Evolutionary conservation across 805 yeast genomes (phyloP).

Genomic region (Pichia rugopelliculosa): DNA sequence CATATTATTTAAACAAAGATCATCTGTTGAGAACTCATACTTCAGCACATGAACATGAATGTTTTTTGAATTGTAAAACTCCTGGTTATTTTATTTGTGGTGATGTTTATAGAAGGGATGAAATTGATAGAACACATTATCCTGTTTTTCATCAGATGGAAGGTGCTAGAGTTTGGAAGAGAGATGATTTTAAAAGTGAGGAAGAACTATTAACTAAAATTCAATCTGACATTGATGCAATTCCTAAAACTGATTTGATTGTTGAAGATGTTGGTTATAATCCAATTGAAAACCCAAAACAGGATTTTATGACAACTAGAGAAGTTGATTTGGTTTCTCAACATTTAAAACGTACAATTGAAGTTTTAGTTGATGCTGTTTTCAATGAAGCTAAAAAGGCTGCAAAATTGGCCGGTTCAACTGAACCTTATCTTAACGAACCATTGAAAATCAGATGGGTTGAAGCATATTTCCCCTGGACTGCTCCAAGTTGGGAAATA

Average conservation of each 20-base stretch:
- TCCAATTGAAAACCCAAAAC: conserved; percentile 65
- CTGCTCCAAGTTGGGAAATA: conserved; percentile 96
- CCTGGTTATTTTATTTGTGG: conserved; percentile 92
- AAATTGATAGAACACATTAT: conserved; percentile 90
- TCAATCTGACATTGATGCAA: conserved; percentile 48
- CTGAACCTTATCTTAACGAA: conserved; percentile 53
- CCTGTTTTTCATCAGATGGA: conserved; percentile 98
- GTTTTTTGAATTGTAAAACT: conserved; percentile 57
- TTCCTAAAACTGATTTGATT: conserved; percentile 61
- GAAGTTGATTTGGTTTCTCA: conserved; percentile 64
- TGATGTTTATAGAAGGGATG: conserved; percentile 93
- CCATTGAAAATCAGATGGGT: conserved; percentile 91
- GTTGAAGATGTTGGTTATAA: conserved; percentile 69
- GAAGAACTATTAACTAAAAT: conserved; percentile 35
- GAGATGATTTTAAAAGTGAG: conserved; percentile 32
- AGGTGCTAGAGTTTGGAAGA: conserved; percentile 84
- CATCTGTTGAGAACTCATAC: conserved; percentile 85
- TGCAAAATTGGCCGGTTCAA: conserved; percentile 53
- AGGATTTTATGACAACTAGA: conserved; percentile 58
- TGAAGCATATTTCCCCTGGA: conserved; percentile 96
- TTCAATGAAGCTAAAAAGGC: conserved; percentile 64
- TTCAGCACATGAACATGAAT: conserved; percentile 90
- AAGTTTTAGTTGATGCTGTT: conserved; percentile 72
- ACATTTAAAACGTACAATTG: conserved; percentile 83
- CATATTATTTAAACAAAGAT: conserved; percentile 76